phyloP scores from a whole-genome alignment of 129 eudicot genomes.

The Erigeron canadensis region DNA sequence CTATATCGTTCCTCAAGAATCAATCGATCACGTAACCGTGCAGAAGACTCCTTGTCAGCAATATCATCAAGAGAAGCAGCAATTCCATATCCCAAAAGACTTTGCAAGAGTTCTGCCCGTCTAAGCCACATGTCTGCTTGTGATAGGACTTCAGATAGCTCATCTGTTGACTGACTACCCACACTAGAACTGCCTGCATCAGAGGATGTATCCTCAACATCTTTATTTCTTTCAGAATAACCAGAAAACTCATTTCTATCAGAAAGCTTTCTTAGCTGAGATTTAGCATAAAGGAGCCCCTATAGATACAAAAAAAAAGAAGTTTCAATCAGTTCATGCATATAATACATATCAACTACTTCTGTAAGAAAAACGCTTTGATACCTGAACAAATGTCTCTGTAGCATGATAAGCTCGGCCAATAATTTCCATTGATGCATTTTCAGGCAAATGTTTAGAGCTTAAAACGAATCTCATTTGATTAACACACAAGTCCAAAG shows the following conservation, averaged over 20 bases:
- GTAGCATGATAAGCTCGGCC: conserved; percentile 99
- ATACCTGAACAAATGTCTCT: conserved; percentile 93
- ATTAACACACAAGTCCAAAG: conserved; percentile 76
- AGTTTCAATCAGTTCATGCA: conserved; percentile 10
- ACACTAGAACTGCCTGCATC: conserved; percentile 92
- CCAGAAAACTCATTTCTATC: conserved; percentile 59
- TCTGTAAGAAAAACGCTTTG: not conserved
- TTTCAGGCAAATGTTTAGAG: conserved; percentile 77
- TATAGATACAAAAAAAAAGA: conserved; percentile 31
- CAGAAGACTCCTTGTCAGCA: conserved; percentile 89
- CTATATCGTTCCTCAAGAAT: conserved; percentile 84
- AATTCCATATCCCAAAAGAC: conserved; percentile 92
- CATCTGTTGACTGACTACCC: conserved; percentile 84
- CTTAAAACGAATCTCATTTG: conserved; percentile 80
- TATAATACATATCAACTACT: not conserved
- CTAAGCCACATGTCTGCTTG: conserved; percentile 89
- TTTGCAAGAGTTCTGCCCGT: conserved; percentile 93
- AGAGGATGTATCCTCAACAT: conserved; percentile 82
- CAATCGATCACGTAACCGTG: conserved; percentile 80
- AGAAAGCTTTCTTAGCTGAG: conserved; percentile 70
- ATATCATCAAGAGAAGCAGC: conserved; percentile 99
- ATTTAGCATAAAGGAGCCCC: conserved; percentile 82
- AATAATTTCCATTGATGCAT: conserved; percentile 90
- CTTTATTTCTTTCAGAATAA: conserved; percentile 68
- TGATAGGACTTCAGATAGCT: conserved; percentile 70